Conservation (phyloP, 495 filamentous ascomycete genomes). For the Talaromyces ruber region DNA sequence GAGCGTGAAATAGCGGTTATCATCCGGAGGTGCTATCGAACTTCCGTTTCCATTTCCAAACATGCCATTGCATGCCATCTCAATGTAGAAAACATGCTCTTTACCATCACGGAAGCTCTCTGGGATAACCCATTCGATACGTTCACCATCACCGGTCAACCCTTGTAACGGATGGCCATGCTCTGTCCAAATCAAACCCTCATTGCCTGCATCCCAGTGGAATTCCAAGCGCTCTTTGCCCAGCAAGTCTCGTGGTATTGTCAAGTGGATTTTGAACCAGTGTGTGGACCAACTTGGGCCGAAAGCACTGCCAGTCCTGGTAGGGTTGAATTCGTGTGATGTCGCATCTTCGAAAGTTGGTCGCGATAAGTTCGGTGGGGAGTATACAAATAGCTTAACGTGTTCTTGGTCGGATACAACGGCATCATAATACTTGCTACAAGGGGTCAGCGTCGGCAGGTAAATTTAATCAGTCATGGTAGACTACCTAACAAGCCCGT, state of each 20-base stretch:
- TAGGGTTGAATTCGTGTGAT: conserved; percentile 66
- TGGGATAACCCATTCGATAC: conserved; percentile 85
- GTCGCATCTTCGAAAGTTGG: conserved; percentile 89
- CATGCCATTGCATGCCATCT: conserved; percentile 99
- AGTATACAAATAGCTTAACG: conserved; percentile 82
- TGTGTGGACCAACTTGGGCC: conserved; percentile 98
- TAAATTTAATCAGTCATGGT: background rate
- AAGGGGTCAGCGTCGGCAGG: background rate
- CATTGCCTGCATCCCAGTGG: conserved; percentile 90
- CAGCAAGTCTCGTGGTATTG: conserved; percentile 60
- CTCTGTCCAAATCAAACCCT: conserved; percentile 83
- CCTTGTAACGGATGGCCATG: conserved; percentile 87
- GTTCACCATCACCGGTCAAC: conserved; percentile 83
- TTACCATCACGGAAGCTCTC: conserved; percentile 72
- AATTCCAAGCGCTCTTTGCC: conserved; percentile 78
- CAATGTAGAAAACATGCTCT: conserved; percentile 83
- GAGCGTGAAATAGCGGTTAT: conserved; percentile 70
- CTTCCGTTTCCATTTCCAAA: conserved; percentile 92
- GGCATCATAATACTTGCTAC: conserved; percentile 68
- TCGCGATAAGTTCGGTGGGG: conserved; percentile 65
- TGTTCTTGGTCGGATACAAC: conserved; percentile 60
- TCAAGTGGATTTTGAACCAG: conserved; percentile 83
- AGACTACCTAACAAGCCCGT: conserved; percentile 62
- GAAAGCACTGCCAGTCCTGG: conserved; percentile 68
- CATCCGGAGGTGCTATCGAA: conserved; percentile 78